These are phyloP conservation scores for Teunomyces aglyptinius DNA, from an alignment of 805 yeast genomes.

Conservation along the genomic window DNA sequence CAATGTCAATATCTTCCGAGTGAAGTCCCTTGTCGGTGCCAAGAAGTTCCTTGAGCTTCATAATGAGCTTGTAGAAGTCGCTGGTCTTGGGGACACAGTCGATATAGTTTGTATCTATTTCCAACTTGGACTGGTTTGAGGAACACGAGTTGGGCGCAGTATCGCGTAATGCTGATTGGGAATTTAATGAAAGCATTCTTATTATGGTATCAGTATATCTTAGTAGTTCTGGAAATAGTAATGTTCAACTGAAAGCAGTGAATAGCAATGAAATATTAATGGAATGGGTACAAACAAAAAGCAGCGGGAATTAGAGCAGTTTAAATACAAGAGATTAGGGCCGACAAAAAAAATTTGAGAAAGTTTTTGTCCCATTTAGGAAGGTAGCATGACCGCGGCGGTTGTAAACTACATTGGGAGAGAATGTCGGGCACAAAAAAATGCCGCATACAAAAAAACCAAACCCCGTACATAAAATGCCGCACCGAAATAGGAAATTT, in stretches of 20 bases:
- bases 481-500: background rate
- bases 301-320: background rate
- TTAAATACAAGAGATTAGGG: background rate
- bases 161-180: background rate
- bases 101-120: slow-evolving; percentile 1
- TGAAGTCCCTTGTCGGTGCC: slow-evolving; percentile 34
- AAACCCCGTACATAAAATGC: background rate
- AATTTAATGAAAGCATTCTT: slow-evolving; percentile 2
- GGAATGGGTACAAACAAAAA: background rate
- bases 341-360: background rate
- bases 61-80: slow-evolving; percentile 24
- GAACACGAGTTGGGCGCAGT: slow-evolving; percentile 2
- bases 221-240: background rate
- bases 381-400: slow-evolving; percentile 1
- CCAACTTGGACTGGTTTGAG: slow-evolving; percentile 3
- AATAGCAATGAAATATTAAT: background rate
- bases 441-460: background rate
- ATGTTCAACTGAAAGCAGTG: background rate
- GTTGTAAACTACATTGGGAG: background rate
- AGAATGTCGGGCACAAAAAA: background rate
- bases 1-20: slow-evolving; percentile 53
- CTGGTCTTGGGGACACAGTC: slow-evolving; percentile 5
- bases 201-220: background rate
- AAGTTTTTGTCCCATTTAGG: background rate
- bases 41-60: slow-evolving; percentile 23